Percentiles rank a stretch among this genome's conserved stretches.
These are phyloP conservation scores for Seminavis robusta DNA, from an alignment of 108 stramenopile genomes.

Conservation along the genomic window DNA sequence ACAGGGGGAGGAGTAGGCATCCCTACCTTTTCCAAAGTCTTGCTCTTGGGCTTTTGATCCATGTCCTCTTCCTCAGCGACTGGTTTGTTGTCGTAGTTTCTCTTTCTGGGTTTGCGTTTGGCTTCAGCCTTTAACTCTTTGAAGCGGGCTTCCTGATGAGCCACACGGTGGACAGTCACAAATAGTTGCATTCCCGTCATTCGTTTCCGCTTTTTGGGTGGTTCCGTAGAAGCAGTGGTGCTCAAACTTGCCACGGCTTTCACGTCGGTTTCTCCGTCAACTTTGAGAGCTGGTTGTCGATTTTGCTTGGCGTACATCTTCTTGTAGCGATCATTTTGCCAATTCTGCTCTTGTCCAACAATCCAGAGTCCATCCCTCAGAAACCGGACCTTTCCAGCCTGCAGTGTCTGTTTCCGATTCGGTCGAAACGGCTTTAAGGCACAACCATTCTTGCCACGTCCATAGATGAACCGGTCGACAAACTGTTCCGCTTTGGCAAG, in stretches of 20 bases:
- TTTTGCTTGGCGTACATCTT: not conserved
- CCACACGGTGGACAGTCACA: slow-evolving; percentile 14
- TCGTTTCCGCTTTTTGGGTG: not conserved
- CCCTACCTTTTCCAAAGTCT: too few species aligned
- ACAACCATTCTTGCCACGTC: slow-evolving; percentile 59
- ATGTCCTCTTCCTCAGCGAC: too few species aligned
- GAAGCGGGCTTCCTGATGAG: slow-evolving; percentile 12
- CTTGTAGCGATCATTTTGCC: slow-evolving; percentile 53
- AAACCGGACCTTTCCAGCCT: slow-evolving; percentile 74
- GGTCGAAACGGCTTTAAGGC: slow-evolving; percentile 54
- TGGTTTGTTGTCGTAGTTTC: too few species aligned
- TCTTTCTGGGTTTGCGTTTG: not conserved
- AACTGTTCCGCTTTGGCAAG: slow-evolving; percentile 48
- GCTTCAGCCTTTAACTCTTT: not conserved
- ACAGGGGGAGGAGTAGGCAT: too few species aligned
- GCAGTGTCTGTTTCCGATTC: slow-evolving; percentile 48
- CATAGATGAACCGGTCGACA: slow-evolving; percentile 61
- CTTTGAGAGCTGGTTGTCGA: not conserved
- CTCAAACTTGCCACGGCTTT: not conserved
- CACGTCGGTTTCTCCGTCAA: not conserved
- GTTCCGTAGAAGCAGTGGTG: not conserved
- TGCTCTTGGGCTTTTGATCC: too few species aligned
- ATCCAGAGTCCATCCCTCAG: slow-evolving; percentile 84
- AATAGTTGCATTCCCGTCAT: slow-evolving; percentile 31
- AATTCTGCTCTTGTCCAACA: slow-evolving; percentile 80